These are phyloP conservation scores for Guyanaporus albipodus DNA, from an alignment of 768 basidiomycete species.

Conservation along the genomic window DNA sequence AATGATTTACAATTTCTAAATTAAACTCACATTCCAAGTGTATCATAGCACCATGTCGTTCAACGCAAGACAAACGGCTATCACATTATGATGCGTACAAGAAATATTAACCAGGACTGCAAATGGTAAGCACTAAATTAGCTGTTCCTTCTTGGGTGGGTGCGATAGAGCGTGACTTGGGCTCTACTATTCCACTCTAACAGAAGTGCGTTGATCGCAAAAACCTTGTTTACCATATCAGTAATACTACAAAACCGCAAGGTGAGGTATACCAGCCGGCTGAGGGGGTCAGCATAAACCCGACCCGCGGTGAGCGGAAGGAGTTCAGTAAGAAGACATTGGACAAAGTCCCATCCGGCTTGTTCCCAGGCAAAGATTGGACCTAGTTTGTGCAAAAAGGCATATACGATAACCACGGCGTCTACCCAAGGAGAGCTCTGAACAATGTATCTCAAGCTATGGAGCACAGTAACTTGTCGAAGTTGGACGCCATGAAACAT, in stretches of 20 bases:
- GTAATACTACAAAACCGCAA: not conserved
- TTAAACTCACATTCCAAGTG: conserved; percentile 18
- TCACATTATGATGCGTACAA: conserved; percentile 3
- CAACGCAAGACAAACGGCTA: conserved; percentile 8
- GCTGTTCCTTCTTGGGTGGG: not conserved
- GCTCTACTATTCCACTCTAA: conserved; percentile 5
- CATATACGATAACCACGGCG: conserved; percentile 14
- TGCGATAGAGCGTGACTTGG: conserved; percentile 5
- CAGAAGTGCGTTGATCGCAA: conserved; percentile 9
- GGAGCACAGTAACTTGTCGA: conserved; percentile 2
- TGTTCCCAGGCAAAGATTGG: conserved; percentile 10
- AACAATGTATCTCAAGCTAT: conserved; percentile 10
- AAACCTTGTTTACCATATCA: conserved; percentile 11
- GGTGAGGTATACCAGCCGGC: conserved; percentile 14
- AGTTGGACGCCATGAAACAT: conserved; percentile 15
- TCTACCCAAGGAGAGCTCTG: conserved; percentile 14
- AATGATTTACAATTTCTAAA: conserved; percentile 10
- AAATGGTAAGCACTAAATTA: not conserved
- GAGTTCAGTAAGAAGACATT: conserved; percentile 9
- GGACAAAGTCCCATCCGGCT: conserved; percentile 12
- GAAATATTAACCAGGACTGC: not conserved
- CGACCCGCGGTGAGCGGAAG: conserved; percentile 1
- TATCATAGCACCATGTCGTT: conserved; percentile 23
- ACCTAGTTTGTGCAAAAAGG: conserved; percentile 16
- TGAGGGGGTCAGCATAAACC: conserved; percentile 9